Base-by-base conservation (phyloP, 805 yeast genomes). In the Kuraishia cidri region DNA sequence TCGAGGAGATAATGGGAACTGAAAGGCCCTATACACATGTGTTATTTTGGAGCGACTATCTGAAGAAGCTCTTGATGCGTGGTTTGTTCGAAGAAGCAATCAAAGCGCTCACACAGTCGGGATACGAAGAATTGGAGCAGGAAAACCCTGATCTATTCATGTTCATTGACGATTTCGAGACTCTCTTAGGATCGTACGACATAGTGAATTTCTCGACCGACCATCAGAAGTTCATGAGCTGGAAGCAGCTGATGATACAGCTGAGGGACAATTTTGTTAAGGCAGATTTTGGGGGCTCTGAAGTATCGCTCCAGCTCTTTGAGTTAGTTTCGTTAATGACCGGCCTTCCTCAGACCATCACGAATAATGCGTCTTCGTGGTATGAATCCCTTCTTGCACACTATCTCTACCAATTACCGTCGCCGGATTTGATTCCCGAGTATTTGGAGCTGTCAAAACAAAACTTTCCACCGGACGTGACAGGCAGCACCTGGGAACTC, bases 71-170 rank as follows among this genome's bases (percentile, higher is more conserved):
- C 30, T 44, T 79, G 1, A 43, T 71, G 6, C 63, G 92, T 48
- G 92, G 94, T 0, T 52, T 75, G 25, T 70, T 77, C 37, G 51
- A 56, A 2, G 75, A 72, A 39, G 81, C 85, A 1, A 48, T 64
- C 2, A 58, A 60, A 20, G 71, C 72, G 2, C 51, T 78, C 8
- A 51, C 53, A 5, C 50, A 56, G 10, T 66, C 71, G 8, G 54
- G 59, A n/a, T 73, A 48, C 45, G 60, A 60, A 25, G 64, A 56
- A 30, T 49, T 72, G 22, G 12, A 40, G 16, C 46, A 52, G 9
- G 40, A 37, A 1, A 48, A 34, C 10, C 21, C 30, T 2, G 57
- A 50, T 14, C 48, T 69, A 19, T 59, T 38, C 39, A 40, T 50
- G 8, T 40, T 67, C 9, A 60, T 72, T 14, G 47, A 47, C 12